A percentile compares a stretch with the other conserved stretches of the same genome.
Evolutionary conservation across 2,329 filamentous ascomycete species (phyloP).

Genomic region (Pyricularia grisea): DNA sequence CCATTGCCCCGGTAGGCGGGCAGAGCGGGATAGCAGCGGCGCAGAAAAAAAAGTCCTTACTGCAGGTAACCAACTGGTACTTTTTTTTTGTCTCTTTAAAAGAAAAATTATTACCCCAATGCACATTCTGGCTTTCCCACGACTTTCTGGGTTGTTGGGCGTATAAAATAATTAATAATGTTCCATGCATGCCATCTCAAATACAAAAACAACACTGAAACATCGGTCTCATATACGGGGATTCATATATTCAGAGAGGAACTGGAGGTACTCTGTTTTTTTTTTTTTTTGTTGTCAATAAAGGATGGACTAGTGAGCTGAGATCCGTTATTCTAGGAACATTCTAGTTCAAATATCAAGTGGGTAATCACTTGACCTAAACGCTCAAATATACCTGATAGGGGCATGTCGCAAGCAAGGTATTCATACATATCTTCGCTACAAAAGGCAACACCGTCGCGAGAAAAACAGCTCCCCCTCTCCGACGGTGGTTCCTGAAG

Average conservation of each 20-base stretch:
- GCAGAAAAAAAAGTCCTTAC: neutral
- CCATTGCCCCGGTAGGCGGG: neutral
- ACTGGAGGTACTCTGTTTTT: no score
- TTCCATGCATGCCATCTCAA: neutral
- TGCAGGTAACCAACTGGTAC: neutral
- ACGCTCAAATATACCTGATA: neutral
- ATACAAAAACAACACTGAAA: neutral
- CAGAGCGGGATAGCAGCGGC: neutral
- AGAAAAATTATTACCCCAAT: neutral
- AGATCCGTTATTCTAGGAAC: neutral
- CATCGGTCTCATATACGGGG: neutral
- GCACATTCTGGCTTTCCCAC: neutral
- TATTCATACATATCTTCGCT: neutral
- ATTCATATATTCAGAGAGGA: neutral
- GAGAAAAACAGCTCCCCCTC: neutral
- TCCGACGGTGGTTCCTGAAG: neutral
- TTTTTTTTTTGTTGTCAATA: neutral
- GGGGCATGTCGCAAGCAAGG: neutral
- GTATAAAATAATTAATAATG: neutral
- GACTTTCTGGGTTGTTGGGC: neutral
- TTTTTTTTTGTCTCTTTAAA: neutral
- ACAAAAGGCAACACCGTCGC: neutral
- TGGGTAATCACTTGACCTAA: neutral
- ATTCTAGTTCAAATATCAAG: neutral
- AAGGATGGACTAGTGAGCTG: neutral